These are phyloP conservation scores for Cladorrhinum sp. DNA, from an alignment of 2,329 filamentous ascomycete genomes.

Conservation along the genomic window DNA sequence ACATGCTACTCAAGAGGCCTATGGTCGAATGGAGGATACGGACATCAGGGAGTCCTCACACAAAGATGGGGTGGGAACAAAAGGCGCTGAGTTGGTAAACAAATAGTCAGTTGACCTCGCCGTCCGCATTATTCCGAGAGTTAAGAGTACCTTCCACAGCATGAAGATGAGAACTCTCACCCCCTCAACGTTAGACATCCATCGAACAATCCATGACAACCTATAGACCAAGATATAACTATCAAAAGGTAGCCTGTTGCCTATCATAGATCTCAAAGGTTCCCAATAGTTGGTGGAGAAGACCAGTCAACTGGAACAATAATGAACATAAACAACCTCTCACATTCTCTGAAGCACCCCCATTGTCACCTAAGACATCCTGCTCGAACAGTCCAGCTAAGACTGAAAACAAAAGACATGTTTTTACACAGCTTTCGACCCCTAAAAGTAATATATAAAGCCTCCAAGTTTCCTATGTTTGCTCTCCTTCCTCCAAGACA, in stretches of 20 bases:
- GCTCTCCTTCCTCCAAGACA: neutral
- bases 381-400: neutral
- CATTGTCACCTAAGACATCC: neutral
- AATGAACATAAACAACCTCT: neutral
- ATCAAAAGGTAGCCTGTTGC: neutral
- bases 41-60: too few relatives aligned
- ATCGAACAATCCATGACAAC: neutral
- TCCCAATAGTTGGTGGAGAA: neutral
- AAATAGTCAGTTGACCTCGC: neutral
- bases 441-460: neutral
- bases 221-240: neutral
- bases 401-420: neutral
- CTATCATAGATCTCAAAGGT: neutral
- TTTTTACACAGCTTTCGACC: neutral
- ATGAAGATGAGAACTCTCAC: neutral
- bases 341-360: neutral
- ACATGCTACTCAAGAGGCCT: neutral
- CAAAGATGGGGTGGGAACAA: too few relatives aligned
- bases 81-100: neutral
- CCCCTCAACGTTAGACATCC: neutral
- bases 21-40: neutral
- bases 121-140: neutral
- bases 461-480: too few relatives aligned
- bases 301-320: neutral
- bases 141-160: neutral